Conservation (phyloP, 75 land plant genomes). For the Selaginella moellendorffii region DNA sequence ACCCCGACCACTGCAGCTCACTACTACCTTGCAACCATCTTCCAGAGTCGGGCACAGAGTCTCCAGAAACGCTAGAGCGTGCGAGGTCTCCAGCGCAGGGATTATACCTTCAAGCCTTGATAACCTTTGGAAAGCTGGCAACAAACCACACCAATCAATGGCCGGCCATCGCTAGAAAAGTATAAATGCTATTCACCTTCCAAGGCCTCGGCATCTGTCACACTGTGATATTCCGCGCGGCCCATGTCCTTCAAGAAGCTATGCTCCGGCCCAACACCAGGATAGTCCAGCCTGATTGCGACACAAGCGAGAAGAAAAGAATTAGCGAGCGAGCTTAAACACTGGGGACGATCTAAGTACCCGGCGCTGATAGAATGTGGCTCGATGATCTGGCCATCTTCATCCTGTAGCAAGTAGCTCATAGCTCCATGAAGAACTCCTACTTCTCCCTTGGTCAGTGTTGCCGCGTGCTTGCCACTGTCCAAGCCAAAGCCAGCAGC, state of each 20-base stretch:
- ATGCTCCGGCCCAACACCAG: slow-evolving; percentile 86
- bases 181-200: too few relatives aligned
- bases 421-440: slow-evolving; percentile 91
- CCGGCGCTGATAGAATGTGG: slow-evolving; percentile 85
- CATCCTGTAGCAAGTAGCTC: slow-evolving; percentile 87
- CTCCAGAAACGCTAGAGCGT: slow-evolving; percentile 68
- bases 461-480: slow-evolving; percentile 76
- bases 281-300: slow-evolving; percentile 60
- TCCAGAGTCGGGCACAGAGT: slow-evolving; percentile 56
- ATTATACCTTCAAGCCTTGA: slow-evolving; percentile 71
- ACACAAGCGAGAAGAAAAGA: neutral
- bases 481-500: slow-evolving; percentile 69
- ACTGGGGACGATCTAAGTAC: slow-evolving; percentile 22
- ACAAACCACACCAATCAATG: neutral
- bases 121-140: slow-evolving; percentile 42
- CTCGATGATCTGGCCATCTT: slow-evolving; percentile 64
- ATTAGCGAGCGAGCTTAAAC: neutral
- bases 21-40: slow-evolving; percentile 46
- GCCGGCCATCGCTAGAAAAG: too few relatives aligned
- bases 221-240: slow-evolving; percentile 66
- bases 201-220: slow-evolving; percentile 67
- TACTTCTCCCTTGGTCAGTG: slow-evolving; percentile 60
- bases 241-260: slow-evolving; percentile 82
- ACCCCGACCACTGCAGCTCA: slow-evolving; percentile 78
- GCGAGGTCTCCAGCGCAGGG: slow-evolving; percentile 75